Evolutionary conservation across 768 basidiomycete genomes (phyloP).

Genomic region (Royoungia palumana): DNA sequence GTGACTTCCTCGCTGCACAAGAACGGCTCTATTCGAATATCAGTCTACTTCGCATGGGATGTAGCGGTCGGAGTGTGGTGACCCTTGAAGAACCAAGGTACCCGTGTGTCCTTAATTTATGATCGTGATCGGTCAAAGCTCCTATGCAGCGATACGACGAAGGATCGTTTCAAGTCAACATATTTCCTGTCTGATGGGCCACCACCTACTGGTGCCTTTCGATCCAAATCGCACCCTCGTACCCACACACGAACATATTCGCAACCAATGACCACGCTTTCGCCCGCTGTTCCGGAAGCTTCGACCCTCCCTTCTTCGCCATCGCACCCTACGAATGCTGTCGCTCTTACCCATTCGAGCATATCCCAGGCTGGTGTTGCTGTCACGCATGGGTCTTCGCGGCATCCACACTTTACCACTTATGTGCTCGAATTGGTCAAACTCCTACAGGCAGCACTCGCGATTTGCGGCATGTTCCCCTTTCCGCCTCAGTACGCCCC

Average conservation of each 20-base stretch:
- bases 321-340: conserved; percentile 20
- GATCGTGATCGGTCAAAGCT: conserved; percentile 8
- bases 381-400: conserved; percentile 11
- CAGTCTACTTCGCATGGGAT: conserved; percentile 80
- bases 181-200: conserved; percentile 55
- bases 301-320: conserved; percentile 22
- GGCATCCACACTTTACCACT: conserved; percentile 48
- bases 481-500: conserved; percentile 15
- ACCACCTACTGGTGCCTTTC: conserved; percentile 20
- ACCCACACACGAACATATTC: conserved; percentile 29
- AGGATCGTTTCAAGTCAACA: conserved; percentile 72
- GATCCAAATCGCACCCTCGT: conserved; percentile 30
- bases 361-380: conserved; percentile 10
- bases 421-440: conserved; percentile 76
- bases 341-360: conserved; percentile 15
- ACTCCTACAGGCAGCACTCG: conserved; percentile 66
- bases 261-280: conserved; percentile 23
- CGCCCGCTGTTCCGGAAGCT: conserved; percentile 20
- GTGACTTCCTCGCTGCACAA: conserved; percentile 55
- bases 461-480: conserved; percentile 66
- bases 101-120: conserved; percentile 6
- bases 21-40: conserved; percentile 79
- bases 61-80: conserved; percentile 72
- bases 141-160: conserved; percentile 62
- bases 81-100: conserved; percentile 74